phyloP scores from a whole-genome alignment of 345 rosid genomes.

The Arabidopsis arenosa region DNA sequence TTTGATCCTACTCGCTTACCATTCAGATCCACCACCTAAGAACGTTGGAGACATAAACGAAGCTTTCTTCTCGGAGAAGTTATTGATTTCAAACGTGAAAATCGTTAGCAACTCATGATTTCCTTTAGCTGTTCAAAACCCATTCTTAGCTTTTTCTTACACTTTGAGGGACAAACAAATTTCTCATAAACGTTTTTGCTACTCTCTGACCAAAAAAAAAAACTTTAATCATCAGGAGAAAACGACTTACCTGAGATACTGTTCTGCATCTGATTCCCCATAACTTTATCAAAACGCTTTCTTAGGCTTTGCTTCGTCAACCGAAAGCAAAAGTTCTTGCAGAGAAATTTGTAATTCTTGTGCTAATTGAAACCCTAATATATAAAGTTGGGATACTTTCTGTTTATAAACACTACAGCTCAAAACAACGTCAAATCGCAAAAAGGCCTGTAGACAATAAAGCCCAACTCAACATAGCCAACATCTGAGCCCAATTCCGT shows the following conservation, averaged over 20 bases:
- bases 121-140: not conserved
- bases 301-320: not conserved
- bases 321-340: not conserved
- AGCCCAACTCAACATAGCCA: too few species aligned
- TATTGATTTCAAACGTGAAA: constrained; percentile 11
- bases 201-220: not conserved
- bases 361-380: too few species aligned
- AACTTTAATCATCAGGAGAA: not conserved
- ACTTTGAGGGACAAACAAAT: not conserved
- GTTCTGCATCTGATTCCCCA: not conserved
- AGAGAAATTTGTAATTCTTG: too few species aligned
- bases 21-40: not conserved
- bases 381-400: too few species aligned
- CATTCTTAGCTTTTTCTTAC: too few species aligned
- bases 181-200: not conserved
- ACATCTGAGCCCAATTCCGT: too few species aligned
- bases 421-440: too few species aligned
- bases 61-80: constrained; percentile 14
- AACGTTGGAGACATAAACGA: not conserved
- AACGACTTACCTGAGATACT: not conserved
- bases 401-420: too few species aligned
- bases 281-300: not conserved
- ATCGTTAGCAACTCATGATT: not conserved
- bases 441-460: too few species aligned
- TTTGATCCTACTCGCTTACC: not conserved